Base-by-base conservation (phyloP, 805 yeast species). In the Nakazawaea anatomiae region DNA sequence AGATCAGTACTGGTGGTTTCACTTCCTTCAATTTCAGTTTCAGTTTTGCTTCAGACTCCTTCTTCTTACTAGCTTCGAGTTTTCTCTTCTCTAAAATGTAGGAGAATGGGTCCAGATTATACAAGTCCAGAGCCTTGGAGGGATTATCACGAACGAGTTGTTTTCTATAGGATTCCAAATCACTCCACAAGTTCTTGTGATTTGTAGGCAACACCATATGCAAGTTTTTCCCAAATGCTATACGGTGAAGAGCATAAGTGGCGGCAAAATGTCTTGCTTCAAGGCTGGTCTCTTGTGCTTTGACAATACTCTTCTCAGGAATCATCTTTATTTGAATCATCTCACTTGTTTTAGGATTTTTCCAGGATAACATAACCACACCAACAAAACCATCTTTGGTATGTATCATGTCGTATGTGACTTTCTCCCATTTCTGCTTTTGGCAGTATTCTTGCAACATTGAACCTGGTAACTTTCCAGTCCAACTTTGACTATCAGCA, bases 261-360 rank as follows among this genome's bases (percentile, higher is more conserved):
- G 99, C 97, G 0, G 92, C 90, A 59, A 78, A 76, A 63, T 91
- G 96, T 44, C 97, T 76, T 1, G 98, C 97, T 58, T 91, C 97
- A 34, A 89, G 72, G 1, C 96, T 79, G 0, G 97, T 89, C 44
- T 82, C 87, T 57, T 87, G 89, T 0, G 91, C 84, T 4, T 69
- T 66, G 6, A 84, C 73, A 4, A 76, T 60, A 7, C 77, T 80
- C 5, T 66, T 60, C 18, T 76, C 75, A 0, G 84, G 80, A 58
- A 73, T 70, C 82, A 77, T 73, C 48, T 74, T 71, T 2, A 89
- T 74, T 1, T 68, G 66, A 39, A 91, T 76, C 5, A 74, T 59
- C 57, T 87, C 90, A 44, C 80, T 80, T 0, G 96, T 82, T 62
- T 88, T 89, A 0, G 96, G 96, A 58, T 92, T 89, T 42, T 79